Evolutionary conservation across 2,329 filamentous ascomycete species (phyloP), one percentile per base, ranked within the genome.

Genomic region (Paecilomyces variotii): DNA sequence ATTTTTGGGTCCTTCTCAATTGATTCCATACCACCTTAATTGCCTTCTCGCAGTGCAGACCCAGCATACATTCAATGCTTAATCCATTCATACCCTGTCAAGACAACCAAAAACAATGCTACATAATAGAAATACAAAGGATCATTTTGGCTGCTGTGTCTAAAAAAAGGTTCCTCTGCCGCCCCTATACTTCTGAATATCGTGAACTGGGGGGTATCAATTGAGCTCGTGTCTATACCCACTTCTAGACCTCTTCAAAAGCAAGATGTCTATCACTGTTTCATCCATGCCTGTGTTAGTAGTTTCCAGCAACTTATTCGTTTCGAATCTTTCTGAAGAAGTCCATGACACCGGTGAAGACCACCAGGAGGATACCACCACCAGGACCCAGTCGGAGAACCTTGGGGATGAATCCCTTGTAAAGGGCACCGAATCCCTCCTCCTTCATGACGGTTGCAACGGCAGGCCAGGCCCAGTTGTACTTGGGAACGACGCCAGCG

Each of bases 361-460:
- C 78, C 34, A 80, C 78, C 45, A 80, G 68, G 58, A 80, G 65
- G 56, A 80, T 86, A 78, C 84, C 84, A 71, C 84, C 84, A 67
- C 84, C 88, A 28, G 88, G 88, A 61, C 87, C 86, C 64, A 88
- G 73, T 77, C 89, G 81, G 63, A 96, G 80, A 35, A 97, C 94
- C 84, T 99, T 99, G 66, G 94, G 94, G 62, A 94, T 71, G 83
- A 99, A 99, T 14, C 94, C 94, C 84, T 97, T 99, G 83, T 99
- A 99, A 60, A 99, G 80, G 45, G 94, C 94, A 54, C 77, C 78
- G 72, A 96, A 93, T 4, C 94, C 94, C 77, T 99, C 94, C 79
- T 99, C 94, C 78, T 85, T 90, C 77, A 91, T 87, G 61, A 99
- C 90, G 6, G 90, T 94, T 58, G 84, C 87, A 55, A 97, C 81